phyloP scores from a whole-genome alignment of 257 asterid genomes.

The Lavandula angustifolia region DNA sequence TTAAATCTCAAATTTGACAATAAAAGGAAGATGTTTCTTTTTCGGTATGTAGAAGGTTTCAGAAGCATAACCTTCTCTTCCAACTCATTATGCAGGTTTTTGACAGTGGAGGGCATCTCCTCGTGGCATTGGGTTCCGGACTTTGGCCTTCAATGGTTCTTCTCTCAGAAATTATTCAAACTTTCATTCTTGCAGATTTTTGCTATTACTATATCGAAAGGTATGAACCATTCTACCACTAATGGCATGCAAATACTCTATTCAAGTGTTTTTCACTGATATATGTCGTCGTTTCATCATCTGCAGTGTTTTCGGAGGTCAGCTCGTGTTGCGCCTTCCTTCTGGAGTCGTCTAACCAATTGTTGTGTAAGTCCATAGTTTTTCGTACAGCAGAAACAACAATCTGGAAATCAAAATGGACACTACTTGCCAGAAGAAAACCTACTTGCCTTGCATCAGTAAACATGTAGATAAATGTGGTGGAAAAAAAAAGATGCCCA shows the following conservation, averaged over 20 bases:
- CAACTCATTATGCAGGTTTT: constrained; percentile 52
- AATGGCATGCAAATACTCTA: neutral
- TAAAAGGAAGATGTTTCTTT: too few species aligned
- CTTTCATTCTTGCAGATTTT: constrained; percentile 74
- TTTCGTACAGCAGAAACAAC: constrained; percentile 18
- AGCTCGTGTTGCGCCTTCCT: constrained; percentile 76
- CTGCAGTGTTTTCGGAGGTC: constrained; percentile 78
- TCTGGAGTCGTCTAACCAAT: constrained; percentile 64
- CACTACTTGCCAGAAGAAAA: constrained; percentile 26
- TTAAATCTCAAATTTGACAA: too few species aligned
- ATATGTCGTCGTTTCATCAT: constrained; percentile 5
- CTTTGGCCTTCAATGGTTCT: constrained; percentile 85
- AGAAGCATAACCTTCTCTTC: constrained; percentile 10
- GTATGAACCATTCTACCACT: constrained; percentile 28
- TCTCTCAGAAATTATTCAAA: constrained; percentile 73
- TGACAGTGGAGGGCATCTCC: constrained; percentile 77
- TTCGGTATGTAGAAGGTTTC: neutral
- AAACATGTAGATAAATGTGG: constrained; percentile 22
- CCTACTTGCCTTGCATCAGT: constrained; percentile 13
- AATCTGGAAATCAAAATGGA: constrained; percentile 27
- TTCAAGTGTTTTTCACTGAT: constrained; percentile 15
- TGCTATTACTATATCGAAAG: constrained; percentile 76
- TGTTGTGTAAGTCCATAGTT: neutral
- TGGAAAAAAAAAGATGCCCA: neutral
- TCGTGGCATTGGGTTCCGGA: constrained; percentile 72